Percentiles rank a stretch among this genome's conserved stretches.
phyloP scores from a whole-genome alignment of 2,329 filamentous ascomycete genomes.

The Verticillium tricorpus region DNA sequence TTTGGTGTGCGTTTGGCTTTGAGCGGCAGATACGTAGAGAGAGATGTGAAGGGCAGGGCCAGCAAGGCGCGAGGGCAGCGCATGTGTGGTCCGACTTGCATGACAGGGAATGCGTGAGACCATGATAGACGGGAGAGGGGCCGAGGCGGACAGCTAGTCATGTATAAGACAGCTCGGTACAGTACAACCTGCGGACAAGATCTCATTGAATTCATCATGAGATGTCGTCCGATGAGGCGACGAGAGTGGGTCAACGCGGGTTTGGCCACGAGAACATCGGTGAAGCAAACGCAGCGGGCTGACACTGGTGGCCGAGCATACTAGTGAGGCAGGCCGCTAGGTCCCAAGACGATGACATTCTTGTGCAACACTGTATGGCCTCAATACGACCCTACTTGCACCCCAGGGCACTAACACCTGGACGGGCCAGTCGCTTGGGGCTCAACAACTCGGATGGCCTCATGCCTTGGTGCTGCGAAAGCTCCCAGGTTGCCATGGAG shows the following conservation, averaged over 20 bases:
- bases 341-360: neutral
- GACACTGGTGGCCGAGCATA: neutral
- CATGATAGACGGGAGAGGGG: neutral
- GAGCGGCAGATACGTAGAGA: no score
- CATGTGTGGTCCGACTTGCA: neutral
- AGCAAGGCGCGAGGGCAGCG: neutral
- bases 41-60: neutral
- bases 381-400: neutral
- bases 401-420: neutral
- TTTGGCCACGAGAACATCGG: neutral
- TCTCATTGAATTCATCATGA: neutral
- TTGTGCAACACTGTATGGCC: neutral
- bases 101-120: neutral
- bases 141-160: neutral
- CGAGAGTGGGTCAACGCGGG: neutral
- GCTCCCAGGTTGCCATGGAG: neutral
- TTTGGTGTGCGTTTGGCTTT: no score
- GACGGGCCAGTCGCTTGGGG: neutral
- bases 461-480: slow-evolving; percentile 7
- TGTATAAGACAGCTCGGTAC: neutral
- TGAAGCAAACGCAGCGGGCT: neutral
- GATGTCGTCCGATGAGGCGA: neutral
- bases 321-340: neutral
- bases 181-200: neutral
- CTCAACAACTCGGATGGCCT: neutral